phyloP scores from a whole-genome alignment of 2,329 filamentous ascomycete species.

The Curvularia verruculosa region DNA sequence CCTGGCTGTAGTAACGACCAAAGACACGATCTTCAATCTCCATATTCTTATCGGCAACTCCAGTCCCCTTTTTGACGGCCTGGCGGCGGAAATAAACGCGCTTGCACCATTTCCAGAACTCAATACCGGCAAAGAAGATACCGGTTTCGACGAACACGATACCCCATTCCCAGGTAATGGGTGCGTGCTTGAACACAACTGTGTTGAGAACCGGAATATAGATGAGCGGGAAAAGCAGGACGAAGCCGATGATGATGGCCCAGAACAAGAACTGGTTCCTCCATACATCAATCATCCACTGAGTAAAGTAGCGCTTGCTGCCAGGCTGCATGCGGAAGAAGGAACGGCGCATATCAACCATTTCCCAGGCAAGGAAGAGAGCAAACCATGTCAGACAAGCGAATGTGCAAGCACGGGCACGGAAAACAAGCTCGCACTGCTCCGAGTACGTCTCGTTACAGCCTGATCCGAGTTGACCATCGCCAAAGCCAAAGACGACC shows the following conservation, averaged over 20 bases:
- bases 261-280: constrained; percentile 69
- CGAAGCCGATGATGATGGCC: constrained; percentile 52
- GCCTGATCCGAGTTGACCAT: constrained; percentile 40
- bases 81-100: constrained; percentile 50
- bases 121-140: constrained; percentile 68
- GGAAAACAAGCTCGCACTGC: constrained; percentile 45
- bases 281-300: constrained; percentile 73
- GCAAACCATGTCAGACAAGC: constrained; percentile 78
- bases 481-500: constrained; percentile 43
- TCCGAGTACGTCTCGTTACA: constrained; percentile 46
- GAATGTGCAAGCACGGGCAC: constrained; percentile 73
- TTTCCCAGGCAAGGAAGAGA: constrained; percentile 79
- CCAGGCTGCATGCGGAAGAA: constrained; percentile 77
- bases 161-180: constrained; percentile 73
- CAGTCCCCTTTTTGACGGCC: constrained; percentile 17
- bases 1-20: constrained; percentile 22
- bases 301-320: constrained; percentile 55
- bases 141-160: constrained; percentile 67
- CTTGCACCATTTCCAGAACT: constrained; percentile 72
- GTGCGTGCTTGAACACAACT: constrained; percentile 68
- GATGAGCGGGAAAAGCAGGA: constrained; percentile 55
- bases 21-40: constrained; percentile 29
- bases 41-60: constrained; percentile 20
- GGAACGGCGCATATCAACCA: constrained; percentile 72
- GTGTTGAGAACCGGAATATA: constrained; percentile 74